phyloP scores from a whole-genome alignment of 1,284 basidiomycete genomes.

The Melampsora americana region DNA sequence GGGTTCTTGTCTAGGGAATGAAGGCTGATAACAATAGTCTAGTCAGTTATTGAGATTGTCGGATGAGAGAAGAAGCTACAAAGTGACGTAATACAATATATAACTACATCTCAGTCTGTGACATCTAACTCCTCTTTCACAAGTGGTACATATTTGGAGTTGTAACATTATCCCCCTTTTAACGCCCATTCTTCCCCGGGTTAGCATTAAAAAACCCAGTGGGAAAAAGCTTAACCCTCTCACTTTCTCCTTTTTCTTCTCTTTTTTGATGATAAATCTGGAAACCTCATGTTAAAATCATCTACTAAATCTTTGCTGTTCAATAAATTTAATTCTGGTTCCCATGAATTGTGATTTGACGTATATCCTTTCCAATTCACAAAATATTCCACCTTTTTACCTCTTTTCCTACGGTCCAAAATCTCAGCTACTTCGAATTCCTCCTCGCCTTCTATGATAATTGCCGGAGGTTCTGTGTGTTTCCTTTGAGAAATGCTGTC shows the following conservation, averaged over 20 bases:
- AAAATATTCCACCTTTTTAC: background rate
- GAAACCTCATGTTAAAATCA: slow-evolving; percentile 5
- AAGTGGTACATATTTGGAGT: too few species aligned
- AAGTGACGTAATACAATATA: too few species aligned
- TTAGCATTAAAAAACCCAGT: background rate
- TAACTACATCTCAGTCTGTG: too few species aligned
- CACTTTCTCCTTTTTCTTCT: background rate
- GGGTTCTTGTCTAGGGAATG: too few species aligned
- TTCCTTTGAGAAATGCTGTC: background rate
- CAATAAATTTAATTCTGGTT: background rate
- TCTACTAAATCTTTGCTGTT: background rate
- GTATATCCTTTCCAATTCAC: slow-evolving; percentile 14
- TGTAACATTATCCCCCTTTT: background rate
- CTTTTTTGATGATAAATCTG: too few species aligned
- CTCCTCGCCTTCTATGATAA: too few species aligned
- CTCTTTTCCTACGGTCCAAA: background rate
- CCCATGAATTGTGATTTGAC: too few species aligned
- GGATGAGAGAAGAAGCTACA: too few species aligned
- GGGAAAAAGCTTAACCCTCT: too few species aligned
- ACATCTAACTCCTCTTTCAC: too few species aligned
- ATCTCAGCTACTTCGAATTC: background rate
- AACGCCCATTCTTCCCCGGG: background rate
- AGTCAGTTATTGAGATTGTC: too few species aligned
- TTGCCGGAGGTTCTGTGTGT: background rate
- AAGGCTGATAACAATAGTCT: too few species aligned